Conservation (phyloP, 768 basidiomycete genomes). For the Xerocomus potaroensis region DNA sequence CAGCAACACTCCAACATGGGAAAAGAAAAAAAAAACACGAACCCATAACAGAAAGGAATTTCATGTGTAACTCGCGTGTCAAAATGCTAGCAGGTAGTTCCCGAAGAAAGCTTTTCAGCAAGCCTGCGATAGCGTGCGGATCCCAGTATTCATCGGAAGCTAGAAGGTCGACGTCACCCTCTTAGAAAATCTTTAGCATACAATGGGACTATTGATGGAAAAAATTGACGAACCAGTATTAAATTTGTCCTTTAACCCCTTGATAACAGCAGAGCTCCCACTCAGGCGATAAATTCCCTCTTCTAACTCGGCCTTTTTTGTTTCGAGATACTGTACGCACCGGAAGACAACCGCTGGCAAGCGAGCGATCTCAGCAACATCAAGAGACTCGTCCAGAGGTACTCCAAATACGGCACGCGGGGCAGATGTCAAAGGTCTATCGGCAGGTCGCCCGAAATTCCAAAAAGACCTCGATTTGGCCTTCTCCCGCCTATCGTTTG, state of each 20-base stretch:
- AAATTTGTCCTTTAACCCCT: conserved; percentile 88
- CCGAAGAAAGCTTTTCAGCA: conserved; percentile 89
- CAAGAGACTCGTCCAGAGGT: conserved; percentile 79
- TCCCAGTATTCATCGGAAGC: conserved; percentile 93
- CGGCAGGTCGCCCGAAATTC: conserved; percentile 74
- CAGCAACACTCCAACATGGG: conserved; percentile 3
- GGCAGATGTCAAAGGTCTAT: conserved; percentile 37
- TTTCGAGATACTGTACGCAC: conserved; percentile 91
- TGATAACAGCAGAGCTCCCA: conserved; percentile 94
- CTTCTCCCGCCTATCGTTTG: conserved; percentile 79
- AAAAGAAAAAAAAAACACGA: conserved; percentile 30
- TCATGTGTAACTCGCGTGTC: conserved; percentile 86
- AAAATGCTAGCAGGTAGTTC: conserved; percentile 92
- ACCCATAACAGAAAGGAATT: conserved; percentile 93
- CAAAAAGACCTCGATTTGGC: conserved; percentile 92
- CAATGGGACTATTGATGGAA: conserved; percentile 3
- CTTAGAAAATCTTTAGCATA: conserved; percentile 37
- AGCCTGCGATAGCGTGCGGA: conserved; percentile 93
- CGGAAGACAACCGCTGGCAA: conserved; percentile 95
- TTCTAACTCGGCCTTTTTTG: conserved; percentile 90
- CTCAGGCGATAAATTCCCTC: conserved; percentile 97
- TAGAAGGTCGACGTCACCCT: conserved; percentile 93
- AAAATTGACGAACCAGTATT: conserved; percentile 62
- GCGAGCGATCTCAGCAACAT: conserved; percentile 83
- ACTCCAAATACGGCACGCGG: conserved; percentile 87